These are phyloP conservation scores for Amauroascus niger DNA, from an alignment of 2,329 filamentous ascomycete genomes.

Conservation along the genomic window DNA sequence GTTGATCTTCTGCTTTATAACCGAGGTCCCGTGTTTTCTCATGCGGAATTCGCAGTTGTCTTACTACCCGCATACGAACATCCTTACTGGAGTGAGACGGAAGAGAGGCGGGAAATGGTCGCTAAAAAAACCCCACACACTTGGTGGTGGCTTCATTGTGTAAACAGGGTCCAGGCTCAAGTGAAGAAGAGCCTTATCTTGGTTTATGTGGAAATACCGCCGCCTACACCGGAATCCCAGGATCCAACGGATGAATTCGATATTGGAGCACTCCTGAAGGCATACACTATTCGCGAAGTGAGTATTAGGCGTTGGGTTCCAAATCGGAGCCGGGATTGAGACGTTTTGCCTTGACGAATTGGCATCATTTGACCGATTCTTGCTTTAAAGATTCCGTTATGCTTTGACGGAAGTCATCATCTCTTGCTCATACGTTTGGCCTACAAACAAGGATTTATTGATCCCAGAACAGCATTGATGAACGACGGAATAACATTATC, in stretches of 20 bases:
- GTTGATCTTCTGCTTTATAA: constrained; percentile 93
- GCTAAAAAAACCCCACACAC: constrained; percentile 38
- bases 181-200: constrained; percentile 84
- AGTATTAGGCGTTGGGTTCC: constrained; percentile 73
- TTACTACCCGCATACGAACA: constrained; percentile 74
- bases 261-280: constrained; percentile 53
- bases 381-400: too few species aligned
- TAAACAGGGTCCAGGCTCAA: constrained; percentile 80
- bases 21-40: constrained; percentile 83
- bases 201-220: constrained; percentile 83
- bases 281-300: constrained; percentile 71
- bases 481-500: too few species aligned
- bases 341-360: too few species aligned
- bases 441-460: too few species aligned
- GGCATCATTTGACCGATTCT: too few species aligned
- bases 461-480: too few species aligned
- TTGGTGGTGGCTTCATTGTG: constrained; percentile 60
- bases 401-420: too few species aligned
- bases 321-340: constrained; percentile 60
- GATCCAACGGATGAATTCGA: constrained; percentile 33
- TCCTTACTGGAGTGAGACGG: constrained; percentile 54
- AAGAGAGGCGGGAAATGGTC: constrained; percentile 42
- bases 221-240: constrained; percentile 45
- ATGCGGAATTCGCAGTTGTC: constrained; percentile 84
- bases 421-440: too few species aligned